These are phyloP conservation scores for Ganoderma sinense DNA, from an alignment of 1,284 basidiomycete species.

Conservation along the genomic window DNA sequence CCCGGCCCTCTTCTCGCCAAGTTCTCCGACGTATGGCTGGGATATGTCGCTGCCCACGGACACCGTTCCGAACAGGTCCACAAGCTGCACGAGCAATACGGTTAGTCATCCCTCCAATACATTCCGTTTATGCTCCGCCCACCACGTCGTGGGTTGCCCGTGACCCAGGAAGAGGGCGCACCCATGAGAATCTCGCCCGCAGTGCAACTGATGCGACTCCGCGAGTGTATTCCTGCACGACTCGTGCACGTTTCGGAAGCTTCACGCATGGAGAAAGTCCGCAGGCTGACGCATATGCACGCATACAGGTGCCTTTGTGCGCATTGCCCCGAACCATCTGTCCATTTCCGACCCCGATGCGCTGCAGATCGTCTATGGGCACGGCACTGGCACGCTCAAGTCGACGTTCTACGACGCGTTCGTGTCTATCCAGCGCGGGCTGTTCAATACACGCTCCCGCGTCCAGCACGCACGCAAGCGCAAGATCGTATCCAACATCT, in stretches of 20 bases:
- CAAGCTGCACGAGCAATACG: slow-evolving; percentile 78
- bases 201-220: not conserved
- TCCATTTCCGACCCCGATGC: slow-evolving; percentile 85
- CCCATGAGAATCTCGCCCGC: not conserved
- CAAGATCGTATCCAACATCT: slow-evolving; percentile 90
- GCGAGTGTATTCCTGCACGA: not conserved
- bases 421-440: slow-evolving; percentile 75
- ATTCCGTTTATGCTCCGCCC: slow-evolving; percentile 19
- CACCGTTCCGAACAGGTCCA: slow-evolving; percentile 84
- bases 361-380: slow-evolving; percentile 77
- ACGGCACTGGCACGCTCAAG: slow-evolving; percentile 83
- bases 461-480: slow-evolving; percentile 88
- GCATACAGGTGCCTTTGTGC: slow-evolving; percentile 75
- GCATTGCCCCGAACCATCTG: slow-evolving; percentile 88
- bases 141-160: slow-evolving; percentile 12
- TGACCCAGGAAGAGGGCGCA: slow-evolving; percentile 13
- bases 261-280: not conserved
- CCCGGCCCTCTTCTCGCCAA: slow-evolving; percentile 82
- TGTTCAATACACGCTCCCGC: slow-evolving; percentile 89
- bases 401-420: slow-evolving; percentile 78
- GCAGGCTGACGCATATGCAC: slow-evolving; percentile 9
- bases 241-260: not conserved
- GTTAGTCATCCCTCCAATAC: slow-evolving; percentile 45
- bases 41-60: slow-evolving; percentile 68
- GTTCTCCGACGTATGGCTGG: slow-evolving; percentile 84